phyloP scores from a whole-genome alignment of 2,329 filamentous ascomycete genomes.

The Aspergillus sp. region DNA sequence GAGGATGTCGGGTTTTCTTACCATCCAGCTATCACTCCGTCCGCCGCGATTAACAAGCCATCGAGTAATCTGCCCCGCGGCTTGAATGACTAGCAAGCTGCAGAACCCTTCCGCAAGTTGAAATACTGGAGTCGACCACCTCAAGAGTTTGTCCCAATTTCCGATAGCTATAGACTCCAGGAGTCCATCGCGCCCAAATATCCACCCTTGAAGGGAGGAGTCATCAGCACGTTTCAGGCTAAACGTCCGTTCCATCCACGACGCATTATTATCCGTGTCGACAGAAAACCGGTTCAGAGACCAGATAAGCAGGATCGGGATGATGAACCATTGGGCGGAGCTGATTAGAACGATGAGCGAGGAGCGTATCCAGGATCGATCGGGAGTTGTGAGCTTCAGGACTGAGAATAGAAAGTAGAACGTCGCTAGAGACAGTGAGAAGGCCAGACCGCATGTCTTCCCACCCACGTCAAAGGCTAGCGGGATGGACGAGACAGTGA shows the following conservation, averaged over 20 bases:
- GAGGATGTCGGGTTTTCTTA: conserved; percentile 50
- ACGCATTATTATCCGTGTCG: conserved; percentile 69
- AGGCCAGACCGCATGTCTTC: conserved; percentile 89
- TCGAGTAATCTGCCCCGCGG: conserved; percentile 88
- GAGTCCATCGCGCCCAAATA: conserved; percentile 84
- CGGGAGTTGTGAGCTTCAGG: conserved; percentile 79
- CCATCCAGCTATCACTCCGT: conserved; percentile 95
- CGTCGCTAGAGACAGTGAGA: conserved; percentile 82
- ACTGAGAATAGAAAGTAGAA: conserved; percentile 91
- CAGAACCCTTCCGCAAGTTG: conserved; percentile 96
- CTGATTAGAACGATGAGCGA: conserved; percentile 71
- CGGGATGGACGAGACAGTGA: conserved; percentile 93
- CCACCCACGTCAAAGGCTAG: conserved; percentile 98
- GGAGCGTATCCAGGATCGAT: conserved; percentile 74
- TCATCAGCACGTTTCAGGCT: conserved; percentile 65
- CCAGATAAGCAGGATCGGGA: conserved; percentile 90
- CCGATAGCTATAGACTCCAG: conserved; percentile 80
- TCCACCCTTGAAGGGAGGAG: conserved; percentile 76
- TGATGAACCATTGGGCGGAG: conserved; percentile 81
- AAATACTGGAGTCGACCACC: conserved; percentile 92
- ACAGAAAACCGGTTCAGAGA: conserved; percentile 93
- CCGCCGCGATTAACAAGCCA: conserved; percentile 90
- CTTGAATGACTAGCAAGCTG: conserved; percentile 93
- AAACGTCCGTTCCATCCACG: conserved; percentile 83
- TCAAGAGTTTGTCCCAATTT: conserved; percentile 83